Evolutionary conservation across 768 basidiomycete genomes (phyloP).

Genomic region (Hygrophoropsis aurantiaca): DNA sequence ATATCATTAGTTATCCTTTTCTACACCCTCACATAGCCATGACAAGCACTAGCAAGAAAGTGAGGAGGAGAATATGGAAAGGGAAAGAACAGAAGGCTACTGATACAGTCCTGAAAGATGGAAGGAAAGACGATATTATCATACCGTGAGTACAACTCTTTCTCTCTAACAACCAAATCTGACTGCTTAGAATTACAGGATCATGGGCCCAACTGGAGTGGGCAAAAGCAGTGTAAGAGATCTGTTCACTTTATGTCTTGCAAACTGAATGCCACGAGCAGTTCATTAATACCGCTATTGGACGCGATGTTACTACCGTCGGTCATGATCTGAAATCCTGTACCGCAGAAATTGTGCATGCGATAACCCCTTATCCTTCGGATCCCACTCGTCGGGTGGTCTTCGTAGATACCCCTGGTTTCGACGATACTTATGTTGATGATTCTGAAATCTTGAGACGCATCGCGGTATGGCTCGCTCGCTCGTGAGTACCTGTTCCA

Average conservation of each 20-base stretch:
- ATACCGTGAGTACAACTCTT: not conserved
- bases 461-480: conserved; percentile 25
- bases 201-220: conserved; percentile 29
- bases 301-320: conserved; percentile 4
- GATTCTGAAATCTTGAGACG: conserved; percentile 24
- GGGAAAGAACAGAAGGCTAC: no score
- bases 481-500: conserved; percentile 17
- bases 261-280: conserved; percentile 2
- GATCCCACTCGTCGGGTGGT: conserved; percentile 15
- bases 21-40: no score
- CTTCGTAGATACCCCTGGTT: conserved; percentile 21
- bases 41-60: no score
- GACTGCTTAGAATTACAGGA: conserved; percentile 8
- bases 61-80: no score
- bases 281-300: conserved; percentile 24
- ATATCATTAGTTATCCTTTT: no score
- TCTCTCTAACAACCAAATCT: not conserved
- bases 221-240: conserved; percentile 29
- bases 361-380: conserved; percentile 14
- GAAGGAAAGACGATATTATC: not conserved
- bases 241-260: not conserved
- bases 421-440: conserved; percentile 21
- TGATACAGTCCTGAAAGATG: no score
- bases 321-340: conserved; percentile 20
- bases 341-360: conserved; percentile 17